Percentiles rank a stretch among this genome's conserved stretches.
These are phyloP conservation scores for Pichia pseudocactophila DNA, from an alignment of 805 yeast species.

Conservation along the genomic window DNA sequence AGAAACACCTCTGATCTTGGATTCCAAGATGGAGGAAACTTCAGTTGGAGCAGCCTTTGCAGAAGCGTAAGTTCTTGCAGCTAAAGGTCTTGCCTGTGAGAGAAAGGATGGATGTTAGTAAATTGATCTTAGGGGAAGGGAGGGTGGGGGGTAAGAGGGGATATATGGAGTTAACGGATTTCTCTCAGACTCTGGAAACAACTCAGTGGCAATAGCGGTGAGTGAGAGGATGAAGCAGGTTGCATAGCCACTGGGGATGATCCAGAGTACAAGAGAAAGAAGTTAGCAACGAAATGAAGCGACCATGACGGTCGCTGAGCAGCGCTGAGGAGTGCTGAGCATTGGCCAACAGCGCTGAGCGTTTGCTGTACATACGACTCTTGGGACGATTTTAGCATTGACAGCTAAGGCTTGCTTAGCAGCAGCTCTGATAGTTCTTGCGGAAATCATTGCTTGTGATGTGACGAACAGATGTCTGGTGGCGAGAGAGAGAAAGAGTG, in stretches of 20 bases:
- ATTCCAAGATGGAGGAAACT: constrained; percentile 97
- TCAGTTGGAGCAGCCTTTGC: constrained; percentile 99
- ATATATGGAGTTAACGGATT: no score
- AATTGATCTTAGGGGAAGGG: constrained; percentile 8
- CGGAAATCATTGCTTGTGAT: constrained; percentile 56
- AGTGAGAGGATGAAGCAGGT: no score
- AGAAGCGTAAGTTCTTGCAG: constrained; percentile 77
- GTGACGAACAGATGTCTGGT: constrained; percentile 4
- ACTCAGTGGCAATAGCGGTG: no score
- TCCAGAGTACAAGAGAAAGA: no score
- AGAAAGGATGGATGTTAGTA: background rate
- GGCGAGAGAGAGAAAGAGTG: background rate
- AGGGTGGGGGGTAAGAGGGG: no score
- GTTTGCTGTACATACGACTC: constrained; percentile 32
- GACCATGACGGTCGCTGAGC: no score
- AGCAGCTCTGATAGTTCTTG: constrained; percentile 82
- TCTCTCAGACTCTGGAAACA: no score
- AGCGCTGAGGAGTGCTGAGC: no score
- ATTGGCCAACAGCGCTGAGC: background rate
- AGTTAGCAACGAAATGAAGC: no score
- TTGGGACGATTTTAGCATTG: constrained; percentile 38
- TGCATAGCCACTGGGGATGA: no score
- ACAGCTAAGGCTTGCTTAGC: constrained; percentile 64
- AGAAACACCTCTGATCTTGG: constrained; percentile 98
- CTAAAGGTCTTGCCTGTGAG: constrained; percentile 61